These are phyloP conservation scores for Simplicillium aogashimaense DNA, from an alignment of 2,329 filamentous ascomycete genomes.

Conservation along the genomic window DNA sequence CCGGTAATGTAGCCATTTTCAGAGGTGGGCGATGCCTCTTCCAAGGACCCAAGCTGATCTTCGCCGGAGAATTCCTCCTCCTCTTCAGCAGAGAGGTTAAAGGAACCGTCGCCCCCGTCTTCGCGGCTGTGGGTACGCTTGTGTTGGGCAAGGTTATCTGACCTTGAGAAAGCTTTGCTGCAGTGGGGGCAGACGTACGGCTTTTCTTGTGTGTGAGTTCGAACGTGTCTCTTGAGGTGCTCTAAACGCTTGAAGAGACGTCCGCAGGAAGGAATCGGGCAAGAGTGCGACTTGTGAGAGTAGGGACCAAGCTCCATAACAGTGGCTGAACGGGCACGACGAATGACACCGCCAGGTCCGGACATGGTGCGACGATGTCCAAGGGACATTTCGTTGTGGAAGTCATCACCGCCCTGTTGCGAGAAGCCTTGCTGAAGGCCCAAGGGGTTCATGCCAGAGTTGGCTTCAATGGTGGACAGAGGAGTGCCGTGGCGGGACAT, in stretches of 20 bases:
- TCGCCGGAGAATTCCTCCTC: slow-evolving; percentile 77
- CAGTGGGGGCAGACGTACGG: slow-evolving; percentile 96
- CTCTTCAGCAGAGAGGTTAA: slow-evolving; percentile 69
- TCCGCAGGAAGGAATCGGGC: slow-evolving; percentile 96
- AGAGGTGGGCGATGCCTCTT: slow-evolving; percentile 67
- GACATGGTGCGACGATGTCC: slow-evolving; percentile 58
- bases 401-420: slow-evolving; percentile 30
- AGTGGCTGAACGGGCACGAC: slow-evolving; percentile 86
- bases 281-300: slow-evolving; percentile 95
- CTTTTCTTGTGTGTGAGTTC: slow-evolving; percentile 98
- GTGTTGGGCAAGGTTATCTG: slow-evolving; percentile 98
- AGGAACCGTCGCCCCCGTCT: slow-evolving; percentile 46
- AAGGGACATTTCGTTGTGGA: slow-evolving; percentile 5
- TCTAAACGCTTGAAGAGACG: slow-evolving; percentile 98
- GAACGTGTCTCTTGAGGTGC: slow-evolving; percentile 96
- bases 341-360: slow-evolving; percentile 66
- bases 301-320: slow-evolving; percentile 96
- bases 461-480: slow-evolving; percentile 73
- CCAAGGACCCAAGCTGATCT: slow-evolving; percentile 71
- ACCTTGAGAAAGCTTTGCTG: slow-evolving; percentile 97
- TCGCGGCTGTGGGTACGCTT: slow-evolving; percentile 64
- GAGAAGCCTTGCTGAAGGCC: slow-evolving; percentile 62
- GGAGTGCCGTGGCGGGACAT: slow-evolving; percentile 90
- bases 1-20: slow-evolving; percentile 51
- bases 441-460: slow-evolving; percentile 63